These are phyloP conservation scores for Aegilops bicornis DNA, from an alignment of 176 grass and related monocot species.

Conservation along the genomic window DNA sequence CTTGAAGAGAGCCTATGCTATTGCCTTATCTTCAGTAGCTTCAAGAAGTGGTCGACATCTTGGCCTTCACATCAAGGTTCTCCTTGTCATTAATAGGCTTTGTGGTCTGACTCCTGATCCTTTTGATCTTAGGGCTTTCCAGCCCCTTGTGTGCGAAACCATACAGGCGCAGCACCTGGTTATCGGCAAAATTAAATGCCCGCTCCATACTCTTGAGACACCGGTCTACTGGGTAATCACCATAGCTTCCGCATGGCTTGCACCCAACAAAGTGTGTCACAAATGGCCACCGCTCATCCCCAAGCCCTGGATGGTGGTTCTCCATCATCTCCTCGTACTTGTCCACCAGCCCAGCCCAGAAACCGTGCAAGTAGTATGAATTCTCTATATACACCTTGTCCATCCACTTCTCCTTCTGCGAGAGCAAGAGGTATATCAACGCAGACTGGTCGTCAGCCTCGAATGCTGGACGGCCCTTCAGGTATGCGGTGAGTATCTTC, in stretches of 20 bases:
- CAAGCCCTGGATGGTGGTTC: slow-evolving; percentile 78
- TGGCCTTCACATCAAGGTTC: slow-evolving; percentile 63
- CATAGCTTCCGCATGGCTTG: slow-evolving; percentile 93
- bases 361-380: slow-evolving; percentile 92
- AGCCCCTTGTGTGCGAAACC: slow-evolving; percentile 73
- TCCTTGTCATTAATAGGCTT: slow-evolving; percentile 65
- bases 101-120: slow-evolving; percentile 60
- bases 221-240: slow-evolving; percentile 81
- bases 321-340: slow-evolving; percentile 98
- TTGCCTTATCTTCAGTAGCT: slow-evolving; percentile 8
- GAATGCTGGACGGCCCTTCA: slow-evolving; percentile 80
- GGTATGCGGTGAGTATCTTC: slow-evolving; percentile 67
- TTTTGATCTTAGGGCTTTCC: slow-evolving; percentile 69
- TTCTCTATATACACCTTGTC: slow-evolving; percentile 89
- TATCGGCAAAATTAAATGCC: slow-evolving; percentile 92
- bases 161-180: slow-evolving; percentile 79
- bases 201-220: slow-evolving; percentile 93
- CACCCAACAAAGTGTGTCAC: slow-evolving; percentile 93
- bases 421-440: slow-evolving; percentile 84
- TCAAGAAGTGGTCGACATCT: slow-evolving; percentile 48
- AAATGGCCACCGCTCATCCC: slow-evolving; percentile 91
- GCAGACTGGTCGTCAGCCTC: slow-evolving; percentile 96
- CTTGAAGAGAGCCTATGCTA: slow-evolving; percentile 39
- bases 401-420: slow-evolving; percentile 80
- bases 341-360: slow-evolving; percentile 85